Conservation (phyloP, 2,329 filamentous ascomycete species). For the Teratosphaeria nubilosa region DNA sequence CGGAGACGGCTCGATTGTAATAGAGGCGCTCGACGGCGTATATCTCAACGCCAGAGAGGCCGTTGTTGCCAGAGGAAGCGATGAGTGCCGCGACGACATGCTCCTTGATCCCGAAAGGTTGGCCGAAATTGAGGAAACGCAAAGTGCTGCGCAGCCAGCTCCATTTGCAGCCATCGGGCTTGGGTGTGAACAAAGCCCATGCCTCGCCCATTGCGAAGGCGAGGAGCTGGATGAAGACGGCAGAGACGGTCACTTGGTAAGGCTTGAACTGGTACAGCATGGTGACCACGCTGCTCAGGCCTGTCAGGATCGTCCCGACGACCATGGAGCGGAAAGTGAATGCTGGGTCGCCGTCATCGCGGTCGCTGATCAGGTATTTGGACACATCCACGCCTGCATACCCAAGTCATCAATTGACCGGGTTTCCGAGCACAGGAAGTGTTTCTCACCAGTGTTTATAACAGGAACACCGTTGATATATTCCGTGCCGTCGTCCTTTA, state of each 20-base stretch:
- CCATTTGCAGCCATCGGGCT: not conserved
- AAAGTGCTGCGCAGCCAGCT: not conserved
- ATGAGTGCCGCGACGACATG: conserved; percentile 34
- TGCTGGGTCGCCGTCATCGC: conserved; percentile 9
- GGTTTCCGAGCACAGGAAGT: not conserved
- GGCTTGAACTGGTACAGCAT: conserved; percentile 40
- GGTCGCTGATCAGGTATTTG: not conserved
- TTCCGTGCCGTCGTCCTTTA: not conserved
- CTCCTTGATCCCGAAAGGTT: conserved; percentile 23
- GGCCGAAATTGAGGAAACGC: conserved; percentile 21
- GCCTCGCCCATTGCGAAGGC: conserved; percentile 33
- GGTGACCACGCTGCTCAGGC: conserved; percentile 14
- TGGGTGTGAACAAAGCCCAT: conserved; percentile 29
- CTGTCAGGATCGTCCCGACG: conserved; percentile 27
- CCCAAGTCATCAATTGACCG: not conserved
- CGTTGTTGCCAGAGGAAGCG: conserved; percentile 26
- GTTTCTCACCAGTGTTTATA: not conserved
- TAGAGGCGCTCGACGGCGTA: conserved; percentile 39
- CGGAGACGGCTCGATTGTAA: conserved; percentile 23
- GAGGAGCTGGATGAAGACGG: conserved; percentile 36
- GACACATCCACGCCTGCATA: not conserved
- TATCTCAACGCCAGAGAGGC: conserved; percentile 24
- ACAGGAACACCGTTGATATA: not conserved
- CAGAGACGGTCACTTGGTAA: conserved; percentile 34
- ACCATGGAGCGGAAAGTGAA: conserved; percentile 33